Conservation (phyloP, 768 basidiomycete genomes). For the Trametes coccinea region DNA sequence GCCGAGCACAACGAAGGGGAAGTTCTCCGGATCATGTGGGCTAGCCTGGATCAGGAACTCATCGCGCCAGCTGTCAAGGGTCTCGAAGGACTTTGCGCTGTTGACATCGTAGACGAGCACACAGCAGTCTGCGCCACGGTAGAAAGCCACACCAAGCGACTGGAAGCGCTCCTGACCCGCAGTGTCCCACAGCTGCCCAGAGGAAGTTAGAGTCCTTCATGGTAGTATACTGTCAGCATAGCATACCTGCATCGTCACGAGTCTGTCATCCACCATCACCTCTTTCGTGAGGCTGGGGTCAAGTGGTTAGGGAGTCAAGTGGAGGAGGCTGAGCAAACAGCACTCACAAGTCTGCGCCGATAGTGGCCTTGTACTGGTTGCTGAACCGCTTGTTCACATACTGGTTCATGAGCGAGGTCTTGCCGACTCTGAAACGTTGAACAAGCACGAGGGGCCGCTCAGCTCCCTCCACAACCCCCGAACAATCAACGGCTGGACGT, state of each 20-base stretch:
- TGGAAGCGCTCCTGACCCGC: slow-evolving; percentile 99
- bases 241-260: slow-evolving; percentile 97
- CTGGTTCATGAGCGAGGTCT: slow-evolving; percentile 99
- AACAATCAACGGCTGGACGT: slow-evolving; percentile 36
- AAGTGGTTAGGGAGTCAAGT: background rate
- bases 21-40: slow-evolving; percentile 99
- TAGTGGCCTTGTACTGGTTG: slow-evolving; percentile 99
- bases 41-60: slow-evolving; percentile 99
- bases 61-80: slow-evolving; percentile 98
- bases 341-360: slow-evolving; percentile 92
- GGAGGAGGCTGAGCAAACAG: slow-evolving; percentile 24
- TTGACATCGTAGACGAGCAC: slow-evolving; percentile 99
- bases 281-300: slow-evolving; percentile 88
- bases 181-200: slow-evolving; percentile 92
- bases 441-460: slow-evolving; percentile 17
- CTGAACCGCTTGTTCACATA: slow-evolving; percentile 99
- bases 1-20: slow-evolving; percentile 98
- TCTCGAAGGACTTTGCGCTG: slow-evolving; percentile 97
- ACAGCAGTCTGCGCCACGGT: slow-evolving; percentile 98
- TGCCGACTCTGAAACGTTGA: slow-evolving; percentile 60
- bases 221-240: slow-evolving; percentile 32
- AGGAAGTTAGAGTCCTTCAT: background rate
- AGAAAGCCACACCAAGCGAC: slow-evolving; percentile 97
- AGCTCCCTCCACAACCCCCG: background rate
- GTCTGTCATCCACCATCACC: slow-evolving; percentile 96